Conservation (phyloP, 306 rosid genomes). For the Malus asiatica region DNA sequence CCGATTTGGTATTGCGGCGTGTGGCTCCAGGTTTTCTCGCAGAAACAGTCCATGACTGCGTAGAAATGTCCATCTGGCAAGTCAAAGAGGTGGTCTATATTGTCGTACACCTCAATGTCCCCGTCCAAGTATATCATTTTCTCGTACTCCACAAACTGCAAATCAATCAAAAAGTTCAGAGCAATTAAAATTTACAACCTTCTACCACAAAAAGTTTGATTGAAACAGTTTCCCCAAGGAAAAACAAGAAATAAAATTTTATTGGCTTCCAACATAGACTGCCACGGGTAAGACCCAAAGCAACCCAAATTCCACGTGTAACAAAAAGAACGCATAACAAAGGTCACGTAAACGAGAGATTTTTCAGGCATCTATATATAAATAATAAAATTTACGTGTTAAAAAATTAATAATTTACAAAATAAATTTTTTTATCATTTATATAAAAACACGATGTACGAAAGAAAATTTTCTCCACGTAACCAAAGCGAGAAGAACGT, state of each 20-base stretch:
- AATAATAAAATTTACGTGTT: too few species aligned
- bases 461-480: too few species aligned
- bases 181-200: background rate
- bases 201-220: too few species aligned
- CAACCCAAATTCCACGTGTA: background rate
- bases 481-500: background rate
- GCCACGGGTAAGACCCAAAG: background rate
- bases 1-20: constrained; percentile 55
- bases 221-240: too few species aligned
- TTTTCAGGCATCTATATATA: too few species aligned
- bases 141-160: constrained; percentile 63
- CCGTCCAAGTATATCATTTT: constrained; percentile 79
- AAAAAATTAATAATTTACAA: too few species aligned
- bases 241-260: background rate
- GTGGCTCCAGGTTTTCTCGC: constrained; percentile 77
- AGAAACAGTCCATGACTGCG: constrained; percentile 82
- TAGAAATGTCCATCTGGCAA: constrained; percentile 42
- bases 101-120: constrained; percentile 62
- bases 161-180: background rate
- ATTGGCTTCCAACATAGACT: background rate
- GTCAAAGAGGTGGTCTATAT: constrained; percentile 63
- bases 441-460: too few species aligned
- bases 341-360: too few species aligned
- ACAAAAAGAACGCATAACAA: background rate
- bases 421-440: too few species aligned